A percentile compares a stretch with the other conserved stretches of the same genome.
phyloP scores from a whole-genome alignment of 1,284 basidiomycete genomes.

The Marasmius sp. region DNA sequence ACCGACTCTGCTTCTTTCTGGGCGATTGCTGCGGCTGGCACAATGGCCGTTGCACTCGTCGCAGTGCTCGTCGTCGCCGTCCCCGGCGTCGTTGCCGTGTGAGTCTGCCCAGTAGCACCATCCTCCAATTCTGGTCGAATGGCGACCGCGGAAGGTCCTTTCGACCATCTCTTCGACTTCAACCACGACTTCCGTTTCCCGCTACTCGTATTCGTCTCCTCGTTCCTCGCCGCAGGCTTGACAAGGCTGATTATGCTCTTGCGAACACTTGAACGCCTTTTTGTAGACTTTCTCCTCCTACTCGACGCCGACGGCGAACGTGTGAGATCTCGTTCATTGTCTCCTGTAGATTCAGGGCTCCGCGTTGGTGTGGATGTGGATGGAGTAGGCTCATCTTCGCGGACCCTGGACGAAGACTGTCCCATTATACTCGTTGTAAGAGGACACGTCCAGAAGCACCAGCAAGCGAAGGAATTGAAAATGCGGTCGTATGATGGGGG shows the following conservation, averaged over 20 bases:
- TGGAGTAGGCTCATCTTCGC: neutral
- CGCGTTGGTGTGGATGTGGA: neutral
- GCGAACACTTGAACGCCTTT: slow-evolving; percentile 1
- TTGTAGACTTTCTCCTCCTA: neutral
- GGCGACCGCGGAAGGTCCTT: slow-evolving; percentile 15
- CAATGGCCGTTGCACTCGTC: neutral
- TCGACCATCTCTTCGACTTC: slow-evolving; percentile 35
- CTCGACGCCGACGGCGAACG: slow-evolving; percentile 13
- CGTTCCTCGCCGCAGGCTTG: slow-evolving; percentile 13
- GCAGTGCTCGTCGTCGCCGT: neutral
- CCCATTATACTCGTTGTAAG: slow-evolving; percentile 10
- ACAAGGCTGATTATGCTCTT: slow-evolving; percentile 13
- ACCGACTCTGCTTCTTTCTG: neutral
- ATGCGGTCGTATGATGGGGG: neutral
- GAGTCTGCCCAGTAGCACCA: slow-evolving; percentile 2
- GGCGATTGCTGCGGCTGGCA: no score
- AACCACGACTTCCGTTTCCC: slow-evolving; percentile 37
- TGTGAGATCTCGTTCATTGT: neutral
- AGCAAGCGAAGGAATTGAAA: neutral
- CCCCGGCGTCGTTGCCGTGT: neutral
- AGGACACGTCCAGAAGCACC: slow-evolving; percentile 1
- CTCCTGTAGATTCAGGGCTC: neutral
- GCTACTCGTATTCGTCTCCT: slow-evolving; percentile 23
- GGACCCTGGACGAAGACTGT: slow-evolving; percentile 11
- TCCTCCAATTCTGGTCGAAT: slow-evolving; percentile 4